These are phyloP conservation scores for Euphrasia confusa DNA, from an alignment of 257 asterid genomes.

Conservation along the genomic window DNA sequence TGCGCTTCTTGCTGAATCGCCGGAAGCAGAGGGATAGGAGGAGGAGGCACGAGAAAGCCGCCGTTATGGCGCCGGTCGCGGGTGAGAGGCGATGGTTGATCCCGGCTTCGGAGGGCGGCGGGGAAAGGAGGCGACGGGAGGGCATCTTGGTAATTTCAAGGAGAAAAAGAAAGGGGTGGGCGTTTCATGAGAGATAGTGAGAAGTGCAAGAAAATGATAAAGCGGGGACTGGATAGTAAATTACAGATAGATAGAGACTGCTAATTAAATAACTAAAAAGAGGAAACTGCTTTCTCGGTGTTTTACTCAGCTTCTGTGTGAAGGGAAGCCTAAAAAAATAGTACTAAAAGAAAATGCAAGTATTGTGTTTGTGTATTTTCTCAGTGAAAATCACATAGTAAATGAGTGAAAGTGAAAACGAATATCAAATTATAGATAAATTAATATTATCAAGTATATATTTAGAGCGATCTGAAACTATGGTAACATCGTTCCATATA, in stretches of 20 bases:
- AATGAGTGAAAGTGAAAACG: too few relatives aligned
- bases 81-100: conserved; percentile 22
- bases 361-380: too few relatives aligned
- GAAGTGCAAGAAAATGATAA: conserved; percentile 14
- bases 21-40: conserved; percentile 65
- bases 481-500: too few relatives aligned
- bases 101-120: conserved; percentile 22
- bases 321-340: too few relatives aligned
- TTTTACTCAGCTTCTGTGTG: too few relatives aligned
- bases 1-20: conserved; percentile 53
- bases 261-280: too few relatives aligned
- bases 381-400: too few relatives aligned
- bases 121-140: conserved; percentile 58
- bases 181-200: conserved; percentile 25
- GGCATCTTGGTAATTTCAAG: conserved; percentile 48
- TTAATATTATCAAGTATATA: too few relatives aligned
- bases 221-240: background rate
- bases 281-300: too few relatives aligned
- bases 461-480: too few relatives aligned
- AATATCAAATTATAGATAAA: too few relatives aligned
- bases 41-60: conserved; percentile 57
- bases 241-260: background rate
- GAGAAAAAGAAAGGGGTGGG: background rate
- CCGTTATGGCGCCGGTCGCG: conserved; percentile 58
- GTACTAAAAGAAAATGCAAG: too few relatives aligned